Base-by-base conservation (phyloP, 2,329 filamentous ascomycete species). In the Boeremia lycopersici region DNA sequence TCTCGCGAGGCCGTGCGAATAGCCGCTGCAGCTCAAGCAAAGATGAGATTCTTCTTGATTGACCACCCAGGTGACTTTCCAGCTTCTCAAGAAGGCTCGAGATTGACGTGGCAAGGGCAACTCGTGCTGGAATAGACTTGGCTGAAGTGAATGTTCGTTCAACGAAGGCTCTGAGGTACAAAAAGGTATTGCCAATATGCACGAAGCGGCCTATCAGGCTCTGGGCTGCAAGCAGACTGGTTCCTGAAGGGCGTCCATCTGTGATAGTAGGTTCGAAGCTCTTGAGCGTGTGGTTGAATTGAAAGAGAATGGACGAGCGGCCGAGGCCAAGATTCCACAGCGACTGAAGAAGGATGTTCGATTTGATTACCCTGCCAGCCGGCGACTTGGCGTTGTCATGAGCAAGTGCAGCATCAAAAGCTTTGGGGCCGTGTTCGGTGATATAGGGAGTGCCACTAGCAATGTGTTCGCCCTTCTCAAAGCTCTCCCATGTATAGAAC, bases 401-500 rank as follows among this genome's bases (percentile, higher is more conserved):
- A 69, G 62, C 60, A 15, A 58, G 69, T 65, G 86, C 78, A 6
- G 87, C 84, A 75, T 93, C 89, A 56, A 90, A 90, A 2, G 83
- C 80, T 9, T 73, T 72, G 1, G 87, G 78, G 0, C 88, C 88
- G 26, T 86, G 85, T 73, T 95, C 90, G 2, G 86, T 87, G 11
- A 92, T 75, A 58, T 89, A 87, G 1, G 81, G 72, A 1, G 84
- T 81, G 35, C 57, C 63, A 1, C 71, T 61, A 9, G 77, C 73
- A 4, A 77, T 68, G 5, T 77, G 67, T n/a, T 77, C 69, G 0
- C 74, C 63, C 10, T 74, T 69, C 1, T 81, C 75, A 63, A 93
- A 93, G 1, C 74, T 76, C 61, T 91, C 86, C 90, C 90, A 95
- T 0, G 87, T 88, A 56, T 82, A 83, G 65, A 86, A 85, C 34